Evolutionary conservation across 2,329 filamentous ascomycete species (phyloP).

Genomic region (Nannizzia gypsea): DNA sequence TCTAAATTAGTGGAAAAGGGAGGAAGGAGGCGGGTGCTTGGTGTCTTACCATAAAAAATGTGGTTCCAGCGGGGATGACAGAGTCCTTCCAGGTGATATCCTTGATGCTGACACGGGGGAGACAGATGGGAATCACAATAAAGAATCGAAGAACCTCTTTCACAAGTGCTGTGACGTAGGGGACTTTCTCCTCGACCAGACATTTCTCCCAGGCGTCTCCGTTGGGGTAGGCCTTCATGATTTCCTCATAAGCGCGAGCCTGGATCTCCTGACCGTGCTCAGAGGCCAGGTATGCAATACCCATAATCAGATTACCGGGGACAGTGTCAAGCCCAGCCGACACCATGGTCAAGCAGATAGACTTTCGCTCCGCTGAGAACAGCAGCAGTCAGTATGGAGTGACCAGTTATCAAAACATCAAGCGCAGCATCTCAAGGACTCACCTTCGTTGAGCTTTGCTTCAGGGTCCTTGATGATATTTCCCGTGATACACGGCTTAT

Average conservation of each 20-base stretch:
- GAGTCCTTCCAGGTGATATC: conserved; percentile 58
- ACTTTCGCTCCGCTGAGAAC: conserved; percentile 57
- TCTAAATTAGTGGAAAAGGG: background rate
- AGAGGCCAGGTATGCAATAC: conserved; percentile 62
- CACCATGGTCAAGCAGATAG: conserved; percentile 72
- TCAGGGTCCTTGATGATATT: conserved; percentile 61
- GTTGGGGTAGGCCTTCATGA: conserved; percentile 58
- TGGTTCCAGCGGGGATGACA: conserved; percentile 60
- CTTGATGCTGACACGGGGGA: conserved; percentile 60
- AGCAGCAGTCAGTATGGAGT: conserved; percentile 29
- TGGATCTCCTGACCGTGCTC: conserved; percentile 59
- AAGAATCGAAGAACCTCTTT: conserved; percentile 70
- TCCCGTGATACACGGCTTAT: conserved; percentile 57
- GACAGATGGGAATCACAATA: conserved; percentile 66
- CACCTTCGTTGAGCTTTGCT: conserved; percentile 55
- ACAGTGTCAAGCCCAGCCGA: conserved; percentile 73
- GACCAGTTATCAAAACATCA: conserved; percentile 16
- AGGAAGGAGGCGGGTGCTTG: conserved; percentile 1
- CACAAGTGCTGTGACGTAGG: conserved; percentile 64
- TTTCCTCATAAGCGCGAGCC: conserved; percentile 55
- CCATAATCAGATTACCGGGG: conserved; percentile 67
- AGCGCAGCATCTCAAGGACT: conserved; percentile 12
- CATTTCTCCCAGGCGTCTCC: conserved; percentile 67
- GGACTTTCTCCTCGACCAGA: conserved; percentile 60
- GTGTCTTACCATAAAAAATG: conserved; percentile 57